A percentile compares a stretch with the other conserved stretches of the same genome.
Conservation (phyloP, 805 yeast genomes). For the Myxozyma udenii region DNA sequence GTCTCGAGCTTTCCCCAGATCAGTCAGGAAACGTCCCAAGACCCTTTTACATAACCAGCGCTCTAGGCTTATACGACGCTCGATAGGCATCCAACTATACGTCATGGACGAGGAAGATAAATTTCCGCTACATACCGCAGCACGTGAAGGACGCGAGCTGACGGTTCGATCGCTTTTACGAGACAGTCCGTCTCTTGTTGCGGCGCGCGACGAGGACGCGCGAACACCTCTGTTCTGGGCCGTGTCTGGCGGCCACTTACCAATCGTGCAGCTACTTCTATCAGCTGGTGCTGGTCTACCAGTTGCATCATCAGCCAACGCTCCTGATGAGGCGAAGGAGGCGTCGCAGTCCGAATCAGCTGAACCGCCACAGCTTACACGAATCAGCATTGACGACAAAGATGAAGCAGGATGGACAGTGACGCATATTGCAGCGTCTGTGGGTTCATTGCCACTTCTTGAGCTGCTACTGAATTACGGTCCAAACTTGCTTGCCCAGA, state of each 20-base stretch:
- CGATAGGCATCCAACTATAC: neutral
- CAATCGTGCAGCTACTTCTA: constrained; percentile 48
- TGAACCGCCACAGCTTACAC: neutral
- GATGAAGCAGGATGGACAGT: constrained; percentile 87
- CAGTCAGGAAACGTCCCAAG: neutral
- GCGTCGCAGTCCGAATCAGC: neutral
- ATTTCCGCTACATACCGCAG: constrained; percentile 53
- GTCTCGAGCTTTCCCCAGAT: too few relatives aligned
- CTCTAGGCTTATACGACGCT: neutral
- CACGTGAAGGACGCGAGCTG: constrained; percentile 55
- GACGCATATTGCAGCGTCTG: constrained; percentile 73
- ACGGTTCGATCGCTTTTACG: constrained; percentile 52
- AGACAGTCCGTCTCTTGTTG: constrained; percentile 49
- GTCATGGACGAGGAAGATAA: constrained; percentile 1
- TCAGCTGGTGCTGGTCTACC: constrained; percentile 41
- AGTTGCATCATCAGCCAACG: constrained; percentile 31
- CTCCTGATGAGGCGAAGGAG: constrained; percentile 32
- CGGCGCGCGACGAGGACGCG: constrained; percentile 62
- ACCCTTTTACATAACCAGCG: too few relatives aligned
- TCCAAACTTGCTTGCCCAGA: constrained; percentile 60
- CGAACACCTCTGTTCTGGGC: constrained; percentile 91
- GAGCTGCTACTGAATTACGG: constrained; percentile 48
- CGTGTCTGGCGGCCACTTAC: constrained; percentile 56
- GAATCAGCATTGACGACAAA: constrained; percentile 60
- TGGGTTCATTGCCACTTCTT: constrained; percentile 60